Evolutionary conservation across 2,329 filamentous ascomycete species (phyloP).

Genomic region (Phialocephala sp.): DNA sequence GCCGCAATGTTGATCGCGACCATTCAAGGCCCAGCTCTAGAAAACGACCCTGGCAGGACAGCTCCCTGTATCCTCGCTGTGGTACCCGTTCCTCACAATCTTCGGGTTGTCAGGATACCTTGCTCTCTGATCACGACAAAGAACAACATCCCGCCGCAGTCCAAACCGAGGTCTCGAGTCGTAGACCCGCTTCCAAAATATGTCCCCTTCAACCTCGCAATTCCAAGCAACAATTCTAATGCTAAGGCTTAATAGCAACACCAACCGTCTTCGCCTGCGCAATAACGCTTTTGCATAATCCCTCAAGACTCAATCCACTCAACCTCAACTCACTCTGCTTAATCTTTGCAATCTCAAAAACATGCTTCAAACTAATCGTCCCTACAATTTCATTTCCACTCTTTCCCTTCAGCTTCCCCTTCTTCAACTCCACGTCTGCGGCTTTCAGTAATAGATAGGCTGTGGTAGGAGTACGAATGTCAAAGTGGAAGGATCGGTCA

Average conservation of each 20-base stretch:
- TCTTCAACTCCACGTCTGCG: slow-evolving; percentile 72
- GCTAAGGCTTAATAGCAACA: slow-evolving; percentile 69
- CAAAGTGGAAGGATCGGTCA: slow-evolving; percentile 92
- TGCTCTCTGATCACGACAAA: too few relatives aligned
- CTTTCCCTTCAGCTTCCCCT: slow-evolving; percentile 78
- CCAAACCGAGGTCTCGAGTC: background rate
- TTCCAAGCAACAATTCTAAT: background rate
- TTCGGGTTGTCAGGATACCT: too few relatives aligned
- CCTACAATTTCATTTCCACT: slow-evolving; percentile 81
- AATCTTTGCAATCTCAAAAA: slow-evolving; percentile 97
- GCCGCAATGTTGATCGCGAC: slow-evolving; percentile 37
- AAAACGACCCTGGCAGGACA: too few relatives aligned
- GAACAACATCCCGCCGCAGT: too few relatives aligned
- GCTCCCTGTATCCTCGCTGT: background rate
- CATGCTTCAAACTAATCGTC: slow-evolving; percentile 87
- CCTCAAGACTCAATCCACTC: slow-evolving; percentile 73
- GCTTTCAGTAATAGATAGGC: slow-evolving; percentile 87
- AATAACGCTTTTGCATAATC: slow-evolving; percentile 75
- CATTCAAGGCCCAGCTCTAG: background rate
- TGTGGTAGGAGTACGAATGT: slow-evolving; percentile 92
- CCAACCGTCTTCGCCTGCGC: slow-evolving; percentile 78
- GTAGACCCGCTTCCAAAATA: too few relatives aligned
- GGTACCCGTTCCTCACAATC: too few relatives aligned
- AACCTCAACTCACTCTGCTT: slow-evolving; percentile 81
- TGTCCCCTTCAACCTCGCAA: background rate